A percentile compares a stretch with the other conserved stretches of the same genome.
These are phyloP conservation scores for Diplocarpon mali DNA, from an alignment of 2,329 filamentous ascomycete genomes.

Conservation along the genomic window DNA sequence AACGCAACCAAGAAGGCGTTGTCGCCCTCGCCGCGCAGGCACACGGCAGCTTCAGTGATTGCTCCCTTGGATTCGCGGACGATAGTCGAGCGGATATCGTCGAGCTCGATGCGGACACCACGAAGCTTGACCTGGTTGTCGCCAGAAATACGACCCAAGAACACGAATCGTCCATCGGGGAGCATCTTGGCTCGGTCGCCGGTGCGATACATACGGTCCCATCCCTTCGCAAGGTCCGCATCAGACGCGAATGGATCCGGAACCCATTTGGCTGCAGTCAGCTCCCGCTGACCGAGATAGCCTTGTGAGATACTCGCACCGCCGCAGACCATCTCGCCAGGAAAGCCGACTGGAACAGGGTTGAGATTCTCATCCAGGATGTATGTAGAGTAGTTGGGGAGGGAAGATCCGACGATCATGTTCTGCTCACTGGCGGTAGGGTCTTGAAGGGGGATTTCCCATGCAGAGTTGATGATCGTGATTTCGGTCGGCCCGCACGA, in stretches of 20 bases:
- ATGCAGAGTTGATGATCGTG: conserved; percentile 6
- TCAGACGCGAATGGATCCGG: conserved; percentile 3
- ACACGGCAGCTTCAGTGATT: conserved; percentile 18
- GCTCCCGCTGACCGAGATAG: conserved; percentile 27
- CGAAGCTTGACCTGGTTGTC: conserved; percentile 30
- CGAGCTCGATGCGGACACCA: conserved; percentile 32
- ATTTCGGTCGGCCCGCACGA: conserved; percentile 18
- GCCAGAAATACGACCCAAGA: conserved; percentile 26
- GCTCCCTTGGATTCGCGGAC: conserved; percentile 2
- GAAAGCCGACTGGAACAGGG: conserved; percentile 30
- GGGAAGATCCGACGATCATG: conserved; percentile 2
- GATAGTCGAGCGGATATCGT: conserved; percentile 28
- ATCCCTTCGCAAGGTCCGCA: conserved; percentile 1
- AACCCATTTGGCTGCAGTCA: conserved; percentile 2
- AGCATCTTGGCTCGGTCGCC: conserved; percentile 31
- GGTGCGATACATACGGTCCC: conserved; percentile 17
- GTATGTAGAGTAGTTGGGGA: conserved; percentile 24
- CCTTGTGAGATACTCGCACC: conserved; percentile 29
- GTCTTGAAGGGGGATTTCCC: conserved; percentile 8
- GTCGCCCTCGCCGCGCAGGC: conserved; percentile 15
- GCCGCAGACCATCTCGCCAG: conserved; percentile 34
- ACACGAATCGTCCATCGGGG: conserved; percentile 23
- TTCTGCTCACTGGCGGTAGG: conserved; percentile 7
- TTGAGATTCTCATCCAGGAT: conserved; percentile 31
- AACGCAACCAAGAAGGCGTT: conserved; percentile 27